Evolutionary conservation across 2,329 filamentous ascomycete genomes (phyloP).

Genomic region (Diplodia sapinea): DNA sequence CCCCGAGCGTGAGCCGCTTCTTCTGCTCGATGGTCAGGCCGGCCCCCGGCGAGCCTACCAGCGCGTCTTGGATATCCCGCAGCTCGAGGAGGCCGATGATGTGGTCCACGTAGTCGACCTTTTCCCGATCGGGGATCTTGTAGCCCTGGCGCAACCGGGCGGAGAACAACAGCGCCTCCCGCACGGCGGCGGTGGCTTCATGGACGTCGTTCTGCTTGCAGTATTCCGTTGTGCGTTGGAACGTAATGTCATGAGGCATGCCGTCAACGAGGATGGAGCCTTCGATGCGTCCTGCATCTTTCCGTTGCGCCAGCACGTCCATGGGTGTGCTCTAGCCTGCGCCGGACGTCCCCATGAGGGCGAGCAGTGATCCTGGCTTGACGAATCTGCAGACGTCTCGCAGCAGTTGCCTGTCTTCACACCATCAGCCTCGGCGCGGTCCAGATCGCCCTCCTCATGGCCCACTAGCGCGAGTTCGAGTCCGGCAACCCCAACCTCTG

Average conservation of each 20-base stretch:
- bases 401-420: conserved; percentile 55
- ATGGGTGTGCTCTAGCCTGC: conserved; percentile 49
- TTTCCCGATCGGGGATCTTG: too few species aligned
- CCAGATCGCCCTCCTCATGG: neutral
- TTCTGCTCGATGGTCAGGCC: conserved; percentile 40
- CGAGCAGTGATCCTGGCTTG: conserved; percentile 61
- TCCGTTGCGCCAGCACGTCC: conserved; percentile 45
- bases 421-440: neutral
- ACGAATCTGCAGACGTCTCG: conserved; percentile 62
- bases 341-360: conserved; percentile 48
- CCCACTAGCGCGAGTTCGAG: neutral
- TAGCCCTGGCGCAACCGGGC: too few species aligned
- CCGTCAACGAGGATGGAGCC: too few species aligned
- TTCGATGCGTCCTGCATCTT: conserved; percentile 46
- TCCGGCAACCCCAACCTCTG: neutral
- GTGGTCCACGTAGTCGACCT: too few species aligned
- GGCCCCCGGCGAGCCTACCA: too few species aligned
- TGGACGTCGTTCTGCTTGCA: too few species aligned
- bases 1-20: conserved; percentile 86
- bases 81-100: too few species aligned
- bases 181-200: too few species aligned
- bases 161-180: too few species aligned
- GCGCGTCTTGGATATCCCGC: too few species aligned
- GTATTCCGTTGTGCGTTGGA: too few species aligned
- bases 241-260: too few species aligned